A percentile compares a stretch with the other conserved stretches of the same genome.
Conservation (phyloP, 2,329 filamentous ascomycete genomes). For the Nakataea oryzae region DNA sequence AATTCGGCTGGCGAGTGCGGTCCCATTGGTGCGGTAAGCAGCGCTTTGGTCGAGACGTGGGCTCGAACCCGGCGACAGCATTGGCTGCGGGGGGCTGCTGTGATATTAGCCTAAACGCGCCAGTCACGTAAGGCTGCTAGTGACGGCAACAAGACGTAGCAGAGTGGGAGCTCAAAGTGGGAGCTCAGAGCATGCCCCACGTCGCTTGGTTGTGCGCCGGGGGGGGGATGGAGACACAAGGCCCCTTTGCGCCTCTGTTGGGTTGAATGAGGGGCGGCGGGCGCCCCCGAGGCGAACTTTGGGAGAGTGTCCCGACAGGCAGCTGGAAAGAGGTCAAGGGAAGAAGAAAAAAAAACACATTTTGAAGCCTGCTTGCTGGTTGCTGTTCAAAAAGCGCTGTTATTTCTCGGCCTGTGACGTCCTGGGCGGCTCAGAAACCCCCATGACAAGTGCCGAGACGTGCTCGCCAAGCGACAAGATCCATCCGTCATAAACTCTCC, state of each 20-base stretch:
- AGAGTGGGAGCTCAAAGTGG: no score
- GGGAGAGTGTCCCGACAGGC: neutral
- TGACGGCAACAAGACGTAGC: neutral
- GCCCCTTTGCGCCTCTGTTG: neutral
- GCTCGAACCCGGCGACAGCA: neutral
- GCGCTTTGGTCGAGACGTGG: neutral
- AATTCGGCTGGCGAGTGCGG: neutral
- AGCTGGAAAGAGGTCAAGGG: neutral
- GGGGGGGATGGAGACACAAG: neutral
- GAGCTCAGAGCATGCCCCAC: neutral
- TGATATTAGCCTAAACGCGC: slow-evolving; percentile 8
- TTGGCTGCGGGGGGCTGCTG: neutral
- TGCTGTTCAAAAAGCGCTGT: no score
- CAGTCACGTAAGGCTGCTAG: slow-evolving; percentile 1
- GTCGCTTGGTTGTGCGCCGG: neutral
- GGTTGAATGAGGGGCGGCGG: neutral
- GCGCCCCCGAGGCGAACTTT: neutral
- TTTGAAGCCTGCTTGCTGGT: no score
- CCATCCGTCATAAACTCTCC: neutral
- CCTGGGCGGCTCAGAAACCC: neutral
- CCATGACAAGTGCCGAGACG: neutral
- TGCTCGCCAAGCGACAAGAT: neutral
- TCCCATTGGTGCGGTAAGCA: slow-evolving; percentile 3
- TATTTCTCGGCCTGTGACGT: neutral
- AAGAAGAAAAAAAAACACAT: neutral